These are phyloP conservation scores for Cinchona pubescens DNA, from an alignment of 257 asterid genomes.

Conservation along the genomic window DNA sequence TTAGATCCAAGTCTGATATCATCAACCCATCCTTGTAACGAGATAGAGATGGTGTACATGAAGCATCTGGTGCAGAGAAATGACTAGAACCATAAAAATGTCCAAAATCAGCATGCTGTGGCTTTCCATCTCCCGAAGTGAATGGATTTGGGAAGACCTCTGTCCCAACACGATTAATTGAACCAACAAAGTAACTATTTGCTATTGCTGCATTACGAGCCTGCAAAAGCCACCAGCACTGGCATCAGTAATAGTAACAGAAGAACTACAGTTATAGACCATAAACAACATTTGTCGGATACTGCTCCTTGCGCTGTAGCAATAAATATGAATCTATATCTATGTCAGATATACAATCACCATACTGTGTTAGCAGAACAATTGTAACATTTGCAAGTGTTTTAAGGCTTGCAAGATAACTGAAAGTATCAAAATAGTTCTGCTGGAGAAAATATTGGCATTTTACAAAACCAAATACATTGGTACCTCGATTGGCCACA, in stretches of 20 bases:
- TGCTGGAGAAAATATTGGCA: not conserved
- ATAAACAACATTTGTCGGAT: not conserved
- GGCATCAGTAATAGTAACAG: not conserved
- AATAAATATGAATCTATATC: not conserved
- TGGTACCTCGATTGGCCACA: constrained; percentile 98
- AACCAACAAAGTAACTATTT: constrained; percentile 77
- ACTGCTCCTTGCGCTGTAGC: not conserved
- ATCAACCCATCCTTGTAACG: constrained; percentile 71
- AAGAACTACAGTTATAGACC: not conserved
- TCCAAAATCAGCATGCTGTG: constrained; percentile 82
- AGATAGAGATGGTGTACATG: constrained; percentile 84
- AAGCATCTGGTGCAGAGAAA: constrained; percentile 84
- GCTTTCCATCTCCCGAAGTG: constrained; percentile 96
- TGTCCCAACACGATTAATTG: constrained; percentile 90
- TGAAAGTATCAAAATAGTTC: not conserved
- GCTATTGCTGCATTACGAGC: constrained; percentile 98
- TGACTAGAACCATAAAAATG: constrained; percentile 96
- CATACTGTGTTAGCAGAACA: not conserved
- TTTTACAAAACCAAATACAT: not conserved
- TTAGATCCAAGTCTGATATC: constrained; percentile 81
- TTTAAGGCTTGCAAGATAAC: not conserved
- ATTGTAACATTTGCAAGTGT: not conserved
- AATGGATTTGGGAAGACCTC: constrained; percentile 83
- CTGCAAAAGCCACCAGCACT: constrained; percentile 39
- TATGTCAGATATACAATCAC: not conserved